phyloP scores from a whole-genome alignment of 495 filamentous ascomycete species.

The Xylaria scruposa region DNA sequence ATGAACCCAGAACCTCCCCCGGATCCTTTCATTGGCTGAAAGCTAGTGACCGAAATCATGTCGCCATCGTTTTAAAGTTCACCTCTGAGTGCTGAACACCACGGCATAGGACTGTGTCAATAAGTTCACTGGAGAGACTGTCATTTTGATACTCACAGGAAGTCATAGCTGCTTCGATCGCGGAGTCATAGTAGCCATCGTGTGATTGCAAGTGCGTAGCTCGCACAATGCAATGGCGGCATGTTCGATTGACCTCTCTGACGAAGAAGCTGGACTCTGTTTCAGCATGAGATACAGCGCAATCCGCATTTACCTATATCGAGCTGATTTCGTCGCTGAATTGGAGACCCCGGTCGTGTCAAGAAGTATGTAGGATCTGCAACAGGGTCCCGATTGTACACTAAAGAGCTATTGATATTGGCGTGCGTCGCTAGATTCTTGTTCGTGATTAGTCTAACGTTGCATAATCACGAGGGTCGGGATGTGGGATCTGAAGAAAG shows the following conservation, averaged over 20 bases:
- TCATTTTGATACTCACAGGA: background rate
- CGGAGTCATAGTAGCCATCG: background rate
- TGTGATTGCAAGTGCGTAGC: background rate
- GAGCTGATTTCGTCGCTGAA: background rate
- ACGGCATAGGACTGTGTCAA: background rate
- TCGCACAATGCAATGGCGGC: too few relatives aligned
- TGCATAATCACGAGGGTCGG: conserved; percentile 4
- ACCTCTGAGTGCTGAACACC: background rate
- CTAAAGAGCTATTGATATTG: background rate
- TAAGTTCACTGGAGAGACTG: background rate
- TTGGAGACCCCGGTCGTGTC: background rate
- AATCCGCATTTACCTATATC: background rate
- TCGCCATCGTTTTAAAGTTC: background rate
- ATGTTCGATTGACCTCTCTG: background rate
- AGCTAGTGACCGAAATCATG: background rate
- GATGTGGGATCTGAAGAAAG: background rate
- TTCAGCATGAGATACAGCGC: background rate
- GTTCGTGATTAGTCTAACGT: background rate
- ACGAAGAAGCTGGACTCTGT: background rate
- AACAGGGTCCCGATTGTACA: conserved; percentile 4
- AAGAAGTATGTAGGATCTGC: conserved; percentile 1
- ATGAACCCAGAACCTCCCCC: background rate
- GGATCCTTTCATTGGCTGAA: background rate
- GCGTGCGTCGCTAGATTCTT: conserved; percentile 1
- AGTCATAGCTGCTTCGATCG: background rate